Percentiles rank a stretch among this genome's conserved stretches.
phyloP scores from a whole-genome alignment of 1,284 basidiomycete genomes.

The Trichosporon coremiiforme region DNA sequence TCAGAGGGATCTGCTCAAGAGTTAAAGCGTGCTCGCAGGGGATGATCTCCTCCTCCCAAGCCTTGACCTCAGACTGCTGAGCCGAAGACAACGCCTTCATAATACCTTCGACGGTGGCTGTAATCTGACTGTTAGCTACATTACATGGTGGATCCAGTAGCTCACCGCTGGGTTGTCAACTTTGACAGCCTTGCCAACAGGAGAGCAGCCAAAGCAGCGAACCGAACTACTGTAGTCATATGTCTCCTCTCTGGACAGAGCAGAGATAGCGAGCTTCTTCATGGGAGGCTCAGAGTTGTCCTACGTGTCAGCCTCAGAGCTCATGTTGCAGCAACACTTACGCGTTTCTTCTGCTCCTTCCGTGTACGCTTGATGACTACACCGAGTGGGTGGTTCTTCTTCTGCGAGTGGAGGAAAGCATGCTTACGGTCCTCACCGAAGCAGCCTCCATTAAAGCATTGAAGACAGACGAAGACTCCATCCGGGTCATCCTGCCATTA shows the following conservation, averaged over 20 bases:
- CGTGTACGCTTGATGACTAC: conserved; percentile 77
- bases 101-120: conserved; percentile 67
- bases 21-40: conserved; percentile 84
- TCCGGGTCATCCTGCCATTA: conserved; percentile 65
- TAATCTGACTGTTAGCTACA: conserved; percentile 58
- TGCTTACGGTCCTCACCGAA: conserved; percentile 65
- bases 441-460: conserved; percentile 93
- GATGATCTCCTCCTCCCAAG: conserved; percentile 93
- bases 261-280: conserved; percentile 84
- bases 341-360: conserved; percentile 69
- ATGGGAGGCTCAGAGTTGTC: conserved; percentile 77
- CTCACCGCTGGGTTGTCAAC: conserved; percentile 58
- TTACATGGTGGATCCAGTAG: background rate
- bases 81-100: conserved; percentile 84
- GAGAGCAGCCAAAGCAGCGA: conserved; percentile 73
- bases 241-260: conserved; percentile 83
- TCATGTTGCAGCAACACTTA: conserved; percentile 55
- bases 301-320: conserved; percentile 35
- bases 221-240: conserved; percentile 71
- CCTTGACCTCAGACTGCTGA: conserved; percentile 89
- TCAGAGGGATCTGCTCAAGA: conserved; percentile 66
- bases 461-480: conserved; percentile 87
- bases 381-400: conserved; percentile 73
- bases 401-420: conserved; percentile 69
- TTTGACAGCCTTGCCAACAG: conserved; percentile 61